Conservation (phyloP, 768 basidiomycete genomes). For the Inosperma sp. region DNA sequence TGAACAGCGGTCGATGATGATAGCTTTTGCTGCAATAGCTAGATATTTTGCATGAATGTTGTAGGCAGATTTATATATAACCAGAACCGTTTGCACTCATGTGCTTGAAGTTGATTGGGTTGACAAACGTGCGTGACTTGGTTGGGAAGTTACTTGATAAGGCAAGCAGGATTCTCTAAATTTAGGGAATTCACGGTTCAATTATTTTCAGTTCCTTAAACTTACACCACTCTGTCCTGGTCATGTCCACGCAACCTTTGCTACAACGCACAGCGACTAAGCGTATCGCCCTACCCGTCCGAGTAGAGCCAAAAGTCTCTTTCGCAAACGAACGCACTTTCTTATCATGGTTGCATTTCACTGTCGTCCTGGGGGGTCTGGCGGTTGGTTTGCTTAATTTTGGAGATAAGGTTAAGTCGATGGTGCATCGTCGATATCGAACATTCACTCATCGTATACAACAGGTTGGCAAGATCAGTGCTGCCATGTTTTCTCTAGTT, state of each 20-base stretch:
- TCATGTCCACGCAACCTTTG: slow-evolving; percentile 99
- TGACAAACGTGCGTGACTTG: slow-evolving; percentile 25
- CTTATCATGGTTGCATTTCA: slow-evolving; percentile 97
- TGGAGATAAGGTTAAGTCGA: slow-evolving; percentile 78
- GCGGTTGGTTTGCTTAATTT: slow-evolving; percentile 96
- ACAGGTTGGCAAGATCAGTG: slow-evolving; percentile 88
- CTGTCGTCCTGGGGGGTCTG: slow-evolving; percentile 94
- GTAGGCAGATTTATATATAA: no score
- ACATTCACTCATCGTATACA: background rate
- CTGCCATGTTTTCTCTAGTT: slow-evolving; percentile 93
- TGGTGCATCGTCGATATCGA: slow-evolving; percentile 1
- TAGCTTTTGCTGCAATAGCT: background rate
- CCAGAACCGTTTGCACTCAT: no score
- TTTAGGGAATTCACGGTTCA: slow-evolving; percentile 17
- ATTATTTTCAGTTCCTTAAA: no score
- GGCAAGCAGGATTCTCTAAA: slow-evolving; percentile 15
- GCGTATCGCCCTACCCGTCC: slow-evolving; percentile 93
- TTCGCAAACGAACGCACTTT: slow-evolving; percentile 96
- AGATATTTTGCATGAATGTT: background rate
- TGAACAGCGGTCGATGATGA: slow-evolving; percentile 40
- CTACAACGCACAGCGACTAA: slow-evolving; percentile 92
- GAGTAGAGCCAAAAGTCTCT: slow-evolving; percentile 92
- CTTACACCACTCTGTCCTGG: slow-evolving; percentile 16
- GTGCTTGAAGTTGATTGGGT: background rate
- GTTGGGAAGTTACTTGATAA: slow-evolving; percentile 16